A percentile compares a stretch with the other conserved stretches of the same genome.
phyloP scores from a whole-genome alignment of 225 moss, liverwort and hornwort genomes.

The Pseudisothecium myosuroides region DNA sequence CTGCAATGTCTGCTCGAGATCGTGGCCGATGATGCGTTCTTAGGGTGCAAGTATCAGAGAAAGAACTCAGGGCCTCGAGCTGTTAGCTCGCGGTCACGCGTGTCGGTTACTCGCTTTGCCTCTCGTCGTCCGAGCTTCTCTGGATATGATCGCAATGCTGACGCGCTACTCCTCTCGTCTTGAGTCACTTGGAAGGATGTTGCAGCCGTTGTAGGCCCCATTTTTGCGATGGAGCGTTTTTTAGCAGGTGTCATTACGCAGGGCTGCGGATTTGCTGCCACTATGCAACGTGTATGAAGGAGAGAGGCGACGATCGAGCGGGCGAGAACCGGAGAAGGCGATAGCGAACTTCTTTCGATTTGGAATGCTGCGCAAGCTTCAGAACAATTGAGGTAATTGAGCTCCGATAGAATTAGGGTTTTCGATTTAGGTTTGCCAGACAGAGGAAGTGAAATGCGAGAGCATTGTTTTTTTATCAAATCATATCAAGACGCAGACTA shows the following conservation, averaged over 20 bases:
- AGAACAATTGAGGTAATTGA: neutral
- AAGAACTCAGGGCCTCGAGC: neutral
- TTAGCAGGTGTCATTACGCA: too few relatives aligned
- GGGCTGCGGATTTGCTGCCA: neutral
- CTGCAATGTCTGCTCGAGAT: neutral
- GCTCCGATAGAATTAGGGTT: neutral
- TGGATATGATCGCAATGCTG: neutral
- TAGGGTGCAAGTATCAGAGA: neutral
- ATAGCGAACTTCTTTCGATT: neutral
- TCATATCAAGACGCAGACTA: neutral
- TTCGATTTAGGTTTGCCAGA: neutral
- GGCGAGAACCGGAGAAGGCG: accelerated
- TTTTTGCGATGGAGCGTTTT: neutral
- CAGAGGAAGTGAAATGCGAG: neutral
- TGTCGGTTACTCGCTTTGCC: neutral
- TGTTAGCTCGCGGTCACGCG: neutral
- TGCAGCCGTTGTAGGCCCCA: neutral
- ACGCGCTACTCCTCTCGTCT: neutral
- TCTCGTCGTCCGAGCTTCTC: neutral
- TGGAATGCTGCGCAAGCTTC: neutral
- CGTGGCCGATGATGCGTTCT: neutral
- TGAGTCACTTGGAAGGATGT: neutral
- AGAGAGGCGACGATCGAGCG: neutral
- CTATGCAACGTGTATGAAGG: neutral
- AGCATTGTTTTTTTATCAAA: neutral